Base-by-base conservation (phyloP, 2,329 filamentous ascomycete genomes). In the Plenodomus biglobosus region DNA sequence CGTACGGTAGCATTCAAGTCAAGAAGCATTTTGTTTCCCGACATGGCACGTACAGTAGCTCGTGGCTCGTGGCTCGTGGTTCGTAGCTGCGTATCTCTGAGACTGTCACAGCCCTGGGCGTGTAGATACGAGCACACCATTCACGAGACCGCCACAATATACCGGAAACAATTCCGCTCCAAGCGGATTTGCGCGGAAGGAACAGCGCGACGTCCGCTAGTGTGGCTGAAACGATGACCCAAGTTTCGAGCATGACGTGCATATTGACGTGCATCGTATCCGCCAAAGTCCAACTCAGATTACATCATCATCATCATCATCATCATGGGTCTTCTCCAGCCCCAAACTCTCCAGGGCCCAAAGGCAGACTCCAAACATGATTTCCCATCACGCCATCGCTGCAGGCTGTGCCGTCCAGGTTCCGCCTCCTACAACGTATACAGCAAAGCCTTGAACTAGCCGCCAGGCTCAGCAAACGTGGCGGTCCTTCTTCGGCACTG, bases 191-290 rank as follows among this genome's bases (percentile, higher is more conserved):
- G 27, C 34, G 37, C 39, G 40, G 48, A 40, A 27, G 13, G 35
- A 40, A 20, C 24, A 36, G n/a, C 32, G 13, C 19, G 37, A n/a
- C 35, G 44, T 44, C 32, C 44, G 21, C 34, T 43, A 40, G 41
- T 17, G 19, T 38, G 35, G 41, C 36, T 48, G 46, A 48, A 43
- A 51, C 48, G 42, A 42, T 44, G 37, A 24, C 38, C 38, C 42
- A 52, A 48, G 37, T 41, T 42, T 42, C 40, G 36, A 35, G n/a
- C 44, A 47, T 56, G 51, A 56, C 51, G 51, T 54, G 53, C 53
- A 56, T 49, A 17, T 37, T 24, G 37, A 34, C 34, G 22, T 22
- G 38, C 47, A 48, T 32, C 27, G 22, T 11, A 24, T 24, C 11
- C 22, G 11, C 22, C 11, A 24, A 5, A 6, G 22, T 24, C 6